phyloP scores from a whole-genome alignment of 768 basidiomycete genomes.

The Lentinus tigrinus region DNA sequence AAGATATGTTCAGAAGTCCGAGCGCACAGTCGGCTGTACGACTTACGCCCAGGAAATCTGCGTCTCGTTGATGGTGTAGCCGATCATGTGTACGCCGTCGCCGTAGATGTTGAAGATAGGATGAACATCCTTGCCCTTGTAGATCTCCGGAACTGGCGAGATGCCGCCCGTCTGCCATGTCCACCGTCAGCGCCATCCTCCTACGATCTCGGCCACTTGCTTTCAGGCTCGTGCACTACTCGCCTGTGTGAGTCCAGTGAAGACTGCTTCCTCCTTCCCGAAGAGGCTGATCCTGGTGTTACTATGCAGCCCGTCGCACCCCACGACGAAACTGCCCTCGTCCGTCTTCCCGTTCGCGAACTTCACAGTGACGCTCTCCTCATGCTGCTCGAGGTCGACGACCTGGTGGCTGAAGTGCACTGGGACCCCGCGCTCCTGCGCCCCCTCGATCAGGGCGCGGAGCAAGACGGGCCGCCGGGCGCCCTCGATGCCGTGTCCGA shows the following conservation, averaged over 20 bases:
- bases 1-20: not conserved
- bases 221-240: no score
- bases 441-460: constrained; percentile 30
- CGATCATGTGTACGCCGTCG: constrained; percentile 37
- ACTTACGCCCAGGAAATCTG: constrained; percentile 36
- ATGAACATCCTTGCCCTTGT: constrained; percentile 6
- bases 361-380: constrained; percentile 30
- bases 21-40: not conserved
- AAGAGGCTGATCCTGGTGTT: constrained; percentile 37
- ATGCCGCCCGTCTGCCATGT: constrained; percentile 35
- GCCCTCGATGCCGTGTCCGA: constrained; percentile 31
- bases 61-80: constrained; percentile 33
- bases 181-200: not conserved
- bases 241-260: constrained; percentile 41
- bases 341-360: constrained; percentile 37
- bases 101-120: constrained; percentile 36
- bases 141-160: constrained; percentile 25
- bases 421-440: constrained; percentile 31
- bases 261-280: constrained; percentile 35
- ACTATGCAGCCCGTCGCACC: constrained; percentile 46
- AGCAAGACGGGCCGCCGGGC: constrained; percentile 33
- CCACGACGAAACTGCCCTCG: constrained; percentile 39
- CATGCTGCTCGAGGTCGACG: constrained; percentile 30
- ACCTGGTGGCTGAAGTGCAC: constrained; percentile 36
- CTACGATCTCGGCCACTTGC: no score